Percentiles rank a stretch among this genome's conserved stretches.
phyloP scores from a whole-genome alignment of 2,329 filamentous ascomycete genomes.

The Pseudogymnoascus sp. region DNA sequence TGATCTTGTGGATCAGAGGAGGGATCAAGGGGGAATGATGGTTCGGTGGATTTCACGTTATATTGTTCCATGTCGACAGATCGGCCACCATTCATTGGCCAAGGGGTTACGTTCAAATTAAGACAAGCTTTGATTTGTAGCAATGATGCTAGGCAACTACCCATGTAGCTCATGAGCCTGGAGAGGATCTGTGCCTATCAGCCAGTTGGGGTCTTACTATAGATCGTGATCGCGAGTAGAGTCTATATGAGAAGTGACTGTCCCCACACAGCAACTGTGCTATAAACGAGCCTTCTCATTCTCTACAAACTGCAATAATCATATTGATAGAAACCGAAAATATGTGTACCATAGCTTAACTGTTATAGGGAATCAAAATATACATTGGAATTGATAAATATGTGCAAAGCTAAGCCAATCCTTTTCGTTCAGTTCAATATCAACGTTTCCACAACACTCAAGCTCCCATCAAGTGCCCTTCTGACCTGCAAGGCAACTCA shows the following conservation, averaged over 20 bases:
- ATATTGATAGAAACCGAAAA: not conserved
- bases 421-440: too few relatives aligned
- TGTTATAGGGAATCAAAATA: not conserved
- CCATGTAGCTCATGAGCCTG: not conserved
- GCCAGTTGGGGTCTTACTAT: not conserved
- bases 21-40: not conserved
- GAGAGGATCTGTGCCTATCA: not conserved
- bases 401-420: not conserved
- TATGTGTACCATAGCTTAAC: not conserved
- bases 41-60: not conserved
- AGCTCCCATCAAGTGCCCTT: not conserved
- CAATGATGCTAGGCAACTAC: not conserved
- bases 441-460: not conserved
- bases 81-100: not conserved
- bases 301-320: not conserved
- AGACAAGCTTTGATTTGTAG: not conserved
- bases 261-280: not conserved
- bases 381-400: conserved; percentile 1
- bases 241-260: not conserved
- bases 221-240: not conserved
- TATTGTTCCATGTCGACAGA: not conserved
- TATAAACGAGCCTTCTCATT: not conserved
- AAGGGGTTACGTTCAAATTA: not conserved
- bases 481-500: not conserved
- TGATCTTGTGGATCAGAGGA: conserved; percentile 27